Percentiles rank a stretch among this genome's conserved stretches.
These are phyloP conservation scores for Penicillium ochrochloron DNA, from an alignment of 495 filamentous ascomycete species.

Conservation along the genomic window DNA sequence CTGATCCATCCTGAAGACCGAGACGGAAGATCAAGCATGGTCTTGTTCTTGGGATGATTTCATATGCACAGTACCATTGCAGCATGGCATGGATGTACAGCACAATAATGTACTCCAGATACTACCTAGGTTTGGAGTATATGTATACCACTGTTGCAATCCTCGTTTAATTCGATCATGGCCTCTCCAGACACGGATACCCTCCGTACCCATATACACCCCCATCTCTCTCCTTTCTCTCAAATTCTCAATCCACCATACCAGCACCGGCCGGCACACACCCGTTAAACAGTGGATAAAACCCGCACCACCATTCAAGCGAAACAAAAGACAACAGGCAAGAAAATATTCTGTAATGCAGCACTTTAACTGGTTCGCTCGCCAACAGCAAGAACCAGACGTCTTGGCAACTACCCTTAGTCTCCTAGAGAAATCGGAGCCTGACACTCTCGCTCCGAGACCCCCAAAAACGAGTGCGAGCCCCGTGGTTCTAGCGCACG, in stretches of 20 bases:
- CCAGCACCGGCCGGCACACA: background rate
- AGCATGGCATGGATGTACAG: background rate
- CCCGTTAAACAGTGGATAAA: background rate
- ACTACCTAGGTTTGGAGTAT: background rate
- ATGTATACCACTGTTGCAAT: background rate
- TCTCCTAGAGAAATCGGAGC: background rate
- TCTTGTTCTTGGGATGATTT: background rate
- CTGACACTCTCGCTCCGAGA: background rate
- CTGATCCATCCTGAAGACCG: background rate
- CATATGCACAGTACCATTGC: conserved; percentile 2
- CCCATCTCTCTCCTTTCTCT: background rate
- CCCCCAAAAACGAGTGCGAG: background rate
- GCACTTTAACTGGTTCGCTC: background rate
- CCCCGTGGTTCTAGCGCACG: conserved; percentile 1
- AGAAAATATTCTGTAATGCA: background rate
- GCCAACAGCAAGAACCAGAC: background rate
- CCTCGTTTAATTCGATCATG: background rate
- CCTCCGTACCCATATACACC: background rate
- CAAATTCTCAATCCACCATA: background rate
- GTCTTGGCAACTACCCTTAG: background rate
- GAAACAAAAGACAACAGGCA: background rate
- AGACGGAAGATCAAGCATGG: background rate
- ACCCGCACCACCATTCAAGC: background rate
- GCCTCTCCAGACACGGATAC: background rate
- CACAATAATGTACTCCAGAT: background rate